Conservation (phyloP, 306 rosid species). For the Casuarina equisetifolia region DNA sequence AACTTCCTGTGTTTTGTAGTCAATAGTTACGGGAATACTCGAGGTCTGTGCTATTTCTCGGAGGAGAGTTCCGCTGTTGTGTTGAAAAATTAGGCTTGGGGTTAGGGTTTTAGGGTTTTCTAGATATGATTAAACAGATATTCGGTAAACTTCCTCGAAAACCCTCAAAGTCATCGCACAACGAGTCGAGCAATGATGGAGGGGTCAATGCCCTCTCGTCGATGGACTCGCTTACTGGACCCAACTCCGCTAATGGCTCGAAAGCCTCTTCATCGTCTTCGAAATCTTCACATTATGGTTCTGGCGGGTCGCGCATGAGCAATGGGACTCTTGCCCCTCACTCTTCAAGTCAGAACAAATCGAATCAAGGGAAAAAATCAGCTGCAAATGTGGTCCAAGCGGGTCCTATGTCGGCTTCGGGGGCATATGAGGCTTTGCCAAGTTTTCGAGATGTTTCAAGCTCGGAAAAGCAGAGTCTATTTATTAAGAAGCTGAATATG, state of each 20-base stretch:
- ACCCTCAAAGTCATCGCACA: slow-evolving; percentile 47
- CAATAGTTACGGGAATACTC: slow-evolving; percentile 19
- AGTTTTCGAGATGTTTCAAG: slow-evolving; percentile 51
- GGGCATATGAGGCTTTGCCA: slow-evolving; percentile 56
- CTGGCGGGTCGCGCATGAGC: slow-evolving; percentile 30
- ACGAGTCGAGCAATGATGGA: slow-evolving; percentile 38
- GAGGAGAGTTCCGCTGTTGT: slow-evolving; percentile 20
- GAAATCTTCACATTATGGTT: slow-evolving; percentile 35
- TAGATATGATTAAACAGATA: slow-evolving; percentile 63
- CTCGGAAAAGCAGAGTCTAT: slow-evolving; percentile 50
- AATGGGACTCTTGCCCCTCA: slow-evolving; percentile 39
- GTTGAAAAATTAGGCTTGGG: slow-evolving; percentile 1
- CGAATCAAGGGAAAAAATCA: slow-evolving; percentile 41
- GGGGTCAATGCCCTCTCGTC: slow-evolving; percentile 38
- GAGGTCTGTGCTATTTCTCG: slow-evolving; percentile 10
- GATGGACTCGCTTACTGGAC: slow-evolving; percentile 38
- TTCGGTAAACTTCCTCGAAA: slow-evolving; percentile 55
- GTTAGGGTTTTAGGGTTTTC: slow-evolving; percentile 20
- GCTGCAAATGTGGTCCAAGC: slow-evolving; percentile 23
- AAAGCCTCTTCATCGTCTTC: slow-evolving; percentile 41
- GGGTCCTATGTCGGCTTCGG: slow-evolving; percentile 31
- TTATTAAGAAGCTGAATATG: slow-evolving; percentile 51
- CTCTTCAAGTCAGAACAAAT: slow-evolving; percentile 14
- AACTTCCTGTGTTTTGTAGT: not conserved
- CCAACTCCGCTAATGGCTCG: slow-evolving; percentile 41